phyloP scores from a whole-genome alignment of 164 flowering plant species.

The Kingdonia uniflora region DNA sequence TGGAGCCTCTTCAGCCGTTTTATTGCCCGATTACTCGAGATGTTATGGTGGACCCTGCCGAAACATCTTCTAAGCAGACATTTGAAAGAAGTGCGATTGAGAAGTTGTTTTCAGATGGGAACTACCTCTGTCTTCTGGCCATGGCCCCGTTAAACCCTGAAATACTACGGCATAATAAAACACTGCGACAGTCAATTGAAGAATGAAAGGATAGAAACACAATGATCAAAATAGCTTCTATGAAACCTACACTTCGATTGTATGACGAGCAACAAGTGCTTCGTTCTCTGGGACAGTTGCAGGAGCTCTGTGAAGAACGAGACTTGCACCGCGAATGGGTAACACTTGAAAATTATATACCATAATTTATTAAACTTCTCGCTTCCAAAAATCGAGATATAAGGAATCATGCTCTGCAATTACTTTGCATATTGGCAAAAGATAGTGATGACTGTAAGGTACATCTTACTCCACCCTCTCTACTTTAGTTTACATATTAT shows the following conservation, averaged over 20 bases:
- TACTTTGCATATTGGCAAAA: constrained; percentile 39
- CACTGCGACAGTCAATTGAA: constrained; percentile 62
- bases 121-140: constrained; percentile 46
- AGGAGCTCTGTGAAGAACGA: constrained; percentile 50
- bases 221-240: constrained; percentile 51
- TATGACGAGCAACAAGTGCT: constrained; percentile 41
- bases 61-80: constrained; percentile 63
- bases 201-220: constrained; percentile 76
- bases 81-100: constrained; percentile 65
- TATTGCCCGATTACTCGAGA: constrained; percentile 55
- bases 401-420: constrained; percentile 32
- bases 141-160: constrained; percentile 28
- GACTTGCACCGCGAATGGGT: constrained; percentile 61
- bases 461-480: constrained; percentile 6
- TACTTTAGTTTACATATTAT: not conserved
- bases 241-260: constrained; percentile 31
- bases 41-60: constrained; percentile 72
- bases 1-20: constrained; percentile 63
- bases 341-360: constrained; percentile 48
- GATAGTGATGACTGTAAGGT: constrained; percentile 73
- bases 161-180: constrained; percentile 54
- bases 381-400: constrained; percentile 34
- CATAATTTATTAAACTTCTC: too few species aligned
- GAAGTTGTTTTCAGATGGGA: constrained; percentile 55
- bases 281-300: too few species aligned